Evolutionary conservation across 2,329 filamentous ascomycete genomes (phyloP), one percentile per base, ranked within the genome.

Genomic region (Cladosporium sp.): DNA sequence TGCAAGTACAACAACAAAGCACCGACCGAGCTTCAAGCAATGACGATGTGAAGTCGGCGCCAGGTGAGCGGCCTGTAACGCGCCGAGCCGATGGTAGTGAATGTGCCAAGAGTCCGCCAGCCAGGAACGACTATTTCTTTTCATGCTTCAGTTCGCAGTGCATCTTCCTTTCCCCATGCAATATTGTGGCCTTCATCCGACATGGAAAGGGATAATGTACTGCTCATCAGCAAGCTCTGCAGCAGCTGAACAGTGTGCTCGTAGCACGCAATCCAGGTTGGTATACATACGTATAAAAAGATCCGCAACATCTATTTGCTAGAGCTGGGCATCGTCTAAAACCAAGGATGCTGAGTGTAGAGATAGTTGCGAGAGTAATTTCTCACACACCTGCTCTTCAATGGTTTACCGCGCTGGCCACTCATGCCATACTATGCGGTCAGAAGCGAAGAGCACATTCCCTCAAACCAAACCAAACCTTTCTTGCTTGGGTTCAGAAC

Each of bases 331-430:
- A 59, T 64, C 64, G 49, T 36, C 62, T 59, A 56, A 51, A 54
- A 42, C 44, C 57, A 59, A 61, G 60, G 61, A 60, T 58, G 62
- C 50, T 45, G 59, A 61, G 66, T 68, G 68, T 70, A 66, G 68
- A 70, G 66, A 68, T 62, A 66, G 60, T 66, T 64, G 65, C 65
- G 45, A 69, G 61, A 65, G 45, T 53, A 57, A 68, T 55, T 32
- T 47, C 52, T 55, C 52, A 55, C 52, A 55, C 52, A 55, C 52
- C 52, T 55, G 52, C 52, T 55, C 52, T 55, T 55, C 52, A 55
- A 55, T 55, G 52, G 52, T 55, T 55, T 55, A 55, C 52, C 52
- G 37, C 52, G 52, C 52, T 47, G 52, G 52, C 52, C 37, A 35
- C 37, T 47, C 37, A 37, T 55, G 52, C 40, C 34, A 47, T 34